Evolutionary conservation across 2,329 filamentous ascomycete species (phyloP), one percentile per base, ranked within the genome.

Genomic region (Alternaria alternata): DNA sequence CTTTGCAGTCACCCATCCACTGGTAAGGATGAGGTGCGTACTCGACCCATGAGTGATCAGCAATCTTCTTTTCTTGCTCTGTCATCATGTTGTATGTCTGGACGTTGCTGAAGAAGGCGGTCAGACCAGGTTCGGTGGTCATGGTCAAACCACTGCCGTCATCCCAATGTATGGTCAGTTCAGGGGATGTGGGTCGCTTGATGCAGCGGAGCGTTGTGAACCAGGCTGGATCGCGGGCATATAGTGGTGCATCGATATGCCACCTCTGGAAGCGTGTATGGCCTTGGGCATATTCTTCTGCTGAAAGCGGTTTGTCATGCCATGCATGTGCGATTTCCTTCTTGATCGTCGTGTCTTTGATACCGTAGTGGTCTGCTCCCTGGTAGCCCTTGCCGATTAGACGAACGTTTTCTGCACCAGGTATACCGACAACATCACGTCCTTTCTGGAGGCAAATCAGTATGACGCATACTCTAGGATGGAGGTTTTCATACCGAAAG

Each of bases 171-270:
- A 82, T 72, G 3, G 73, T 80, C 22, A 81, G 62, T 39, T n/a
- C 36, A 34, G 32, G 32, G n/a, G 12, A 5, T 16, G 78, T 68
- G 0, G 75, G 76, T 6, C 70, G 66, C 59, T 76, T 80, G 53
- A 81, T 53, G 41, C 75, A 78, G 5, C 80, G 78, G 4, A 82
- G 71, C 2, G 79, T 80, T 5, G 80, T 82, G 63, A 81, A 81
- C 74, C 76, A 79, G 1, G 80, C 77, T 0, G 80, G 80, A 28
- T 82, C 76, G 5, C 76, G 73, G 3, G 64, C 78, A 60, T 82
- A 82, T 2, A 83, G 71, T 1, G 81, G 80, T 7, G 80, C 82
- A 59, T 84, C 81, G n/a, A 83, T 81, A 59, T 84, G 82, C 82
- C 82, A 84, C 26, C 80, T 72, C 47, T 83, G 81, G 59, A 83